Evolutionary conservation across 805 yeast species (phyloP), one percentile per base, ranked within the genome.

Genomic region (Lipomyces chichibuensis): DNA sequence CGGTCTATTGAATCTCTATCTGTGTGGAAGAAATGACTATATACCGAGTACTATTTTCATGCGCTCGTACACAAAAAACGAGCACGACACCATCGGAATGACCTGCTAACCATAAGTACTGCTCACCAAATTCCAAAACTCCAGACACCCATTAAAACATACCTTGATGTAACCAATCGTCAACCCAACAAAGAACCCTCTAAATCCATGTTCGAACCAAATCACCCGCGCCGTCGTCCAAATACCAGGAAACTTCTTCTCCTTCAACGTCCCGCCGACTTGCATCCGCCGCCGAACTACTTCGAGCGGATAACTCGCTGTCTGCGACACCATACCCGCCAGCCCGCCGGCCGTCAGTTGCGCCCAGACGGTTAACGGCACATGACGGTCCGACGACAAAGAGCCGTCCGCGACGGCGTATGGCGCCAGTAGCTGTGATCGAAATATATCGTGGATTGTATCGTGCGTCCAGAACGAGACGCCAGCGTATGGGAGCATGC

Each of bases 401-500:
- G 32, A 29, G n/a, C 53, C 59, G 56, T n/a, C 32, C 46, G 72
- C 69, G 32, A 80, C 81, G 3, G 82, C 77, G 52, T 86, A 85
- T 14, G 80, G 78, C 1, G 87, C 81, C 5, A 93, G 77, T 13
- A 75, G 63, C 13, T 82, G 81, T n/a, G 89, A 82, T 69, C 97
- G 82, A 75, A 95, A 86, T 1, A 93, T 74, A 78, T 95, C 99
- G 78, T 94, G 98, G 65, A 93, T 82, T 65, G 87, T 77, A 79
- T 95, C 99, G 78, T 95, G 98, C 3, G 97, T 90, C 79, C 92
- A 90, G 75, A 95, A 95, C 2, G 97, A 91, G 2, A 94, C 98
- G 11, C 99, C 99, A 0, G 99, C 99, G 76, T 95, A 95, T 0
- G 99, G 99, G 27, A 95, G 83, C 96, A 95, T 93, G 11, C 99